These are phyloP conservation scores for Ormosia emarginata DNA, from an alignment of 306 rosid genomes.

Conservation along the genomic window DNA sequence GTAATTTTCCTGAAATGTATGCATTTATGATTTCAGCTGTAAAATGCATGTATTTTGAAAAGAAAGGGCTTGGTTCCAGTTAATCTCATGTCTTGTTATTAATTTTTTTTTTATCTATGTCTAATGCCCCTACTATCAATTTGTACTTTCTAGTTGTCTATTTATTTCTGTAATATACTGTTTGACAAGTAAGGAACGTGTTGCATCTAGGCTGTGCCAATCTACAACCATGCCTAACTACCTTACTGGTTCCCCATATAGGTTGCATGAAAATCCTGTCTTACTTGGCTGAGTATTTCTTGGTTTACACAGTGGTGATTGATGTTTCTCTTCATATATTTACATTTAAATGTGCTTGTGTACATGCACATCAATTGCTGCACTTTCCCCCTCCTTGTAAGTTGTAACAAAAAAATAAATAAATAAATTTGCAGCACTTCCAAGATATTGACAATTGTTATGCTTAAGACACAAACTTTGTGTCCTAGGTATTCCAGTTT, in stretches of 20 bases:
- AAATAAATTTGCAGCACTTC: not conserved
- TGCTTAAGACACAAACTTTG: not conserved
- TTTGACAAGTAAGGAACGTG: too few relatives aligned
- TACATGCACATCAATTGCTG: not conserved
- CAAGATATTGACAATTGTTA: not conserved
- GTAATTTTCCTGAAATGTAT: not conserved
- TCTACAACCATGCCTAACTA: not conserved
- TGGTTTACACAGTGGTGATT: not conserved
- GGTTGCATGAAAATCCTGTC: not conserved
- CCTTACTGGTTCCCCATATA: not conserved
- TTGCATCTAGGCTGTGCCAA: not conserved
- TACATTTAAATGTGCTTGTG: not conserved
- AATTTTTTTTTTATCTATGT: not conserved
- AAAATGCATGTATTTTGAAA: not conserved
- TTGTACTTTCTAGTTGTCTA: not conserved
- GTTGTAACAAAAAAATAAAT: too few relatives aligned
- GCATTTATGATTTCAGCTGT: not conserved
- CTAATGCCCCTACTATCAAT: not conserved
- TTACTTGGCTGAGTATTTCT: not conserved
- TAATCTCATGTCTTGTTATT: not conserved
- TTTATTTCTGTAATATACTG: not conserved
- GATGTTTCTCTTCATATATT: not conserved
- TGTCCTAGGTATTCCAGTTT: too few relatives aligned
- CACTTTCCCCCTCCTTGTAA: too few relatives aligned
- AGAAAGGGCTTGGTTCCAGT: not conserved